Evolutionary conservation across 495 filamentous ascomycete genomes (phyloP), one percentile per base, ranked within the genome.

Genomic region (Tuber microsphaerosporum): DNA sequence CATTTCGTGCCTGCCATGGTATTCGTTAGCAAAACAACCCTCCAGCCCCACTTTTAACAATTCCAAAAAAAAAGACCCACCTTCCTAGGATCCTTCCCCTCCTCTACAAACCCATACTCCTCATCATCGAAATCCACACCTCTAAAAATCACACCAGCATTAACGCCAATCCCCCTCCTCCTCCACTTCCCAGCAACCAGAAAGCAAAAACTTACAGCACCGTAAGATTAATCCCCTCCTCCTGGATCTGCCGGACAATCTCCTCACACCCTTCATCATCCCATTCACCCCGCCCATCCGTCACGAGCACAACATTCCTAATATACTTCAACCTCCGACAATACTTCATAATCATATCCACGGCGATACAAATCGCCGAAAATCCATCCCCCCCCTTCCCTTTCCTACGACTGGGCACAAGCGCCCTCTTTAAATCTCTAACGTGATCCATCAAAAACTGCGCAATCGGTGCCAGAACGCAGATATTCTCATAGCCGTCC

Each of bases 101-200:
- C 94, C 85, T 99, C 94, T 83, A 94, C 96, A 81, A 92, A 91
- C 42, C 94, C 94, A 81, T 90, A 97, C 44, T 97, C 94, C 6
- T 89, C 82, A 85, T 97, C 96, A 79, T 99, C 94, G 83, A 98
- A 98, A 84, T 99, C 95, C 41, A 94, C 88, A 10, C 95, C 95
- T 72, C 93, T 97, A 76, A 20, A n/a, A 9, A 51, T 61, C 48
- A 42, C 20, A 56, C 8, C 34, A 39, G 51, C 31, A 39, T 43
- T 14, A 69, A 39, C 31, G 17, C 37, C 51, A 75, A 8, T 51
- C 17, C 41, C 56, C 9, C 48, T 3, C 20, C 22, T 7, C 48
- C 12, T 20, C 48, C 8, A 41, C 22, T n/a, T 48, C 43, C 68
- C 26, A 72, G 26, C n/a, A 0, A 43, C 45, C 56, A n/a, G 17